These are phyloP conservation scores for Zoysia japonica DNA, from an alignment of 176 grass and related monocot genomes.

Conservation along the genomic window DNA sequence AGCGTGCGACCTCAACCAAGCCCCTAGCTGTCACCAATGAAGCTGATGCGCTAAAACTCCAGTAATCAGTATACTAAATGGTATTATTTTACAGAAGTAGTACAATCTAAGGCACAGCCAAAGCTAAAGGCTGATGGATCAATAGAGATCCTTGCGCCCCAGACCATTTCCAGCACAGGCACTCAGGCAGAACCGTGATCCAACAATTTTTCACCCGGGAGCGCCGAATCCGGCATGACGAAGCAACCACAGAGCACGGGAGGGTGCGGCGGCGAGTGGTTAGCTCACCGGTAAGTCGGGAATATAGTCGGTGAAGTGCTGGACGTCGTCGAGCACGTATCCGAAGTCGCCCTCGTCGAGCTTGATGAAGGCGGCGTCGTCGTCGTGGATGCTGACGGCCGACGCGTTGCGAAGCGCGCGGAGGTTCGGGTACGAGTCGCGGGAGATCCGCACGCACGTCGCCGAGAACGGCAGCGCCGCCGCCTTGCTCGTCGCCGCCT, in stretches of 20 bases:
- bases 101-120: not conserved
- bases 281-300: slow-evolving; percentile 63
- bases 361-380: slow-evolving; percentile 53
- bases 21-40: not conserved
- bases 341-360: slow-evolving; percentile 68
- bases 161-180: slow-evolving; percentile 10
- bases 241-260: not conserved
- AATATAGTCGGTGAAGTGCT: slow-evolving; percentile 84
- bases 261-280: too few relatives aligned
- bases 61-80: not conserved
- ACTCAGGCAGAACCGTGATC: not conserved
- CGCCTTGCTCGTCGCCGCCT: not conserved
- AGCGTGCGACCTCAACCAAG: not conserved
- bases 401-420: slow-evolving; percentile 58
- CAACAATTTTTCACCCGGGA: not conserved
- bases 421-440: slow-evolving; percentile 87
- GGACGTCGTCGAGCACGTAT: slow-evolving; percentile 93
- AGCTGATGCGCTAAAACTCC: not conserved
- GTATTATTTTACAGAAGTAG: not conserved
- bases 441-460: slow-evolving; percentile 79
- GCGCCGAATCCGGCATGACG: slow-evolving; percentile 11
- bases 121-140: not conserved
- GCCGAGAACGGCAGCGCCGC: slow-evolving; percentile 68
- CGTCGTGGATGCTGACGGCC: slow-evolving; percentile 32
- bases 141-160: slow-evolving; percentile 2